A percentile compares a stretch with the other conserved stretches of the same genome.
Evolutionary conservation across 2,329 filamentous ascomycete genomes (phyloP).

Genomic region (Sporothrix dimorphospora): DNA sequence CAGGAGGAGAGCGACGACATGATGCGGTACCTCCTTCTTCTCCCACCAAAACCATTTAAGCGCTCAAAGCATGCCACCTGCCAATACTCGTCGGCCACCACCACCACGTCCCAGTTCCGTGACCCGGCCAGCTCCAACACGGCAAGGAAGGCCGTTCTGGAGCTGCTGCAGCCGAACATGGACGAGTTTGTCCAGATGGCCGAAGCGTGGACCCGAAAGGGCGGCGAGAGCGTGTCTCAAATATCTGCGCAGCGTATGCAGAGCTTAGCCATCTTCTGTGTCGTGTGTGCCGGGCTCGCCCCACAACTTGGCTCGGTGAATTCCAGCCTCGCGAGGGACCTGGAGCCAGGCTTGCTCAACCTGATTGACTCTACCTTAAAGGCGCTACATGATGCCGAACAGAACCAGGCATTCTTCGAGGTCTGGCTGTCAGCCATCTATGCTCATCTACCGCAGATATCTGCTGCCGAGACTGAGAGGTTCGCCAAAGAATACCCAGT

Average conservation of each 20-base stretch:
- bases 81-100: conserved; percentile 21
- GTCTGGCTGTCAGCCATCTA: conserved; percentile 51
- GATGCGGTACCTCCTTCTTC: conserved; percentile 59
- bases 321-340: conserved; percentile 52
- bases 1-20: conserved; percentile 50
- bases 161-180: conserved; percentile 58
- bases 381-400: conserved; percentile 48
- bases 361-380: conserved; percentile 48
- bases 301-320: conserved; percentile 53
- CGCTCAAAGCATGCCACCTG: conserved; percentile 13
- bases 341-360: conserved; percentile 49
- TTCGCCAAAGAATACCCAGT: conserved; percentile 46
- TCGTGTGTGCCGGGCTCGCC: conserved; percentile 51
- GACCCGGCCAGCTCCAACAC: conserved; percentile 41
- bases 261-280: conserved; percentile 54
- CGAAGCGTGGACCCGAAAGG: conserved; percentile 50
- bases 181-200: conserved; percentile 53
- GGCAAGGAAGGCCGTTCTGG: conserved; percentile 56
- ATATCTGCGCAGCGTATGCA: conserved; percentile 58
- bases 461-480: conserved; percentile 43
- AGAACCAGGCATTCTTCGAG: conserved; percentile 52
- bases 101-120: conserved; percentile 7
- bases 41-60: conserved; percentile 42
- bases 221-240: conserved; percentile 50
- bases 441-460: conserved; percentile 52